These are phyloP conservation scores for Wickerhamiella vanderwaltii DNA, from an alignment of 805 yeast species.

Conservation along the genomic window DNA sequence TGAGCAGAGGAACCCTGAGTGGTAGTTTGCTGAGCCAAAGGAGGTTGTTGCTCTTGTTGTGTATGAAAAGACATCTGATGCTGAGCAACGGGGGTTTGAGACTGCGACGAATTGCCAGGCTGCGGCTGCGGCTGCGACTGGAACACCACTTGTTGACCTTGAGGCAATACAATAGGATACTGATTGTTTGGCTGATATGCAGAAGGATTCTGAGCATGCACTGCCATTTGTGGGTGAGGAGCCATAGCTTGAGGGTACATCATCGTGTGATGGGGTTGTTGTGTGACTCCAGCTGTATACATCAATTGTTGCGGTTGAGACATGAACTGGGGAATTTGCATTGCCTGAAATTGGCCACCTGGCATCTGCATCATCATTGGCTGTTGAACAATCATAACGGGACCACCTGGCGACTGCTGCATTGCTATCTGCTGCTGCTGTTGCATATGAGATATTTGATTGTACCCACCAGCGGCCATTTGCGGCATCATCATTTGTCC, in stretches of 20 bases:
- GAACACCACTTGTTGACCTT: constrained; percentile 4
- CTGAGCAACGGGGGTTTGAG: too few relatives aligned
- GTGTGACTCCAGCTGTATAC: constrained; percentile 1
- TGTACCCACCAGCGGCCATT: too few relatives aligned
- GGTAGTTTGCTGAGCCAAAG: too few relatives aligned
- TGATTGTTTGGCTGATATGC: background rate
- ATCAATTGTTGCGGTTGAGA: background rate
- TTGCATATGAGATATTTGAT: too few relatives aligned
- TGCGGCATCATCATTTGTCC: background rate
- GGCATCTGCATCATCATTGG: background rate
- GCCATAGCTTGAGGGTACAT: background rate
- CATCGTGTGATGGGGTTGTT: background rate
- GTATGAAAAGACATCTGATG: too few relatives aligned
- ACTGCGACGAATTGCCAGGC: too few relatives aligned
- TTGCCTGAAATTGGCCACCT: background rate
- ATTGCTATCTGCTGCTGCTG: background rate
- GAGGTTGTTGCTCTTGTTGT: too few relatives aligned
- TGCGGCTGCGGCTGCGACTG: background rate
- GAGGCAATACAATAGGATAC: background rate
- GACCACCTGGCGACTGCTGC: too few relatives aligned
- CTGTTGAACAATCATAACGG: background rate
- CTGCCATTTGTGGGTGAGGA: background rate
- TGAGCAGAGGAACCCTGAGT: background rate
- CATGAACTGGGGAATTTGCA: background rate
- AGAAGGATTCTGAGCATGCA: background rate